phyloP scores from a whole-genome alignment of 2,329 filamentous ascomycete species.

The Botryotinia globosa region DNA sequence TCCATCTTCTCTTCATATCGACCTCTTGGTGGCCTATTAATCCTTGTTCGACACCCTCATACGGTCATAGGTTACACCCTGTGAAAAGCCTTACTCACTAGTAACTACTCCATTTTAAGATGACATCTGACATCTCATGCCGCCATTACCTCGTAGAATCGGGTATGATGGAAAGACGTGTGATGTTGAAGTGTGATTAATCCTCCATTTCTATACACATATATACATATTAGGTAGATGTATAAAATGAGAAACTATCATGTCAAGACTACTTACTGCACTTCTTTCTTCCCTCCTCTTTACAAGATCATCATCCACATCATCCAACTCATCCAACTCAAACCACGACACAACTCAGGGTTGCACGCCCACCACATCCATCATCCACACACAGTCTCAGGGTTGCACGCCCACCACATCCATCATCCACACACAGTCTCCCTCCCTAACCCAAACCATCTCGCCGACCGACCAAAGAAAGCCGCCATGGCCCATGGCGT shows the following conservation, averaged over 20 bases:
- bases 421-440: neutral
- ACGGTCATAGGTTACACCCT: conserved; percentile 7
- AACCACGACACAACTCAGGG: no score
- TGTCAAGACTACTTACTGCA: neutral
- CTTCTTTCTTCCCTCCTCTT: neutral
- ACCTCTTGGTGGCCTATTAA: neutral
- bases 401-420: neutral
- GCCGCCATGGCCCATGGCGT: neutral
- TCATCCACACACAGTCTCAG: neutral
- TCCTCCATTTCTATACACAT: neutral
- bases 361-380: neutral
- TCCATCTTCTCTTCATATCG: neutral
- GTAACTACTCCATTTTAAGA: conserved; percentile 5
- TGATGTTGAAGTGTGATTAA: neutral
- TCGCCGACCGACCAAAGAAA: neutral
- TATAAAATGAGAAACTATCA: neutral
- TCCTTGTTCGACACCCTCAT: neutral
- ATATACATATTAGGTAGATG: no score
- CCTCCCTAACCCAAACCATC: neutral
- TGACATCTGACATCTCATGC: conserved; percentile 4
- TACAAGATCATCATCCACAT: no score
- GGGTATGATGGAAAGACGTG: neutral
- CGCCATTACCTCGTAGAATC: neutral
- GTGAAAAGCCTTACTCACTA: neutral
- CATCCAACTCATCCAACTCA: no score